Evolutionary conservation across 179 eudicot genomes (phyloP).

Genomic region (Pouteria campechiana): DNA sequence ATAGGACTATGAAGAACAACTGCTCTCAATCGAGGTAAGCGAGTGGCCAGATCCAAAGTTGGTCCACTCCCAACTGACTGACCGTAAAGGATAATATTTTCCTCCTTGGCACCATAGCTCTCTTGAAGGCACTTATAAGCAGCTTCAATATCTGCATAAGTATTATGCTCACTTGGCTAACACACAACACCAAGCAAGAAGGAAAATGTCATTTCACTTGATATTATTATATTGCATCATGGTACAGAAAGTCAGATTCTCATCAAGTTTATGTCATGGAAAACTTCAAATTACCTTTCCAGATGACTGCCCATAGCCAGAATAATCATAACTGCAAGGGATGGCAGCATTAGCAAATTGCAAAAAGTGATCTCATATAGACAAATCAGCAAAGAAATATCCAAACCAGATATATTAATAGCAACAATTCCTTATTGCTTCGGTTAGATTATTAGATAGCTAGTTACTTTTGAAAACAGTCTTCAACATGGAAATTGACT

Average conservation of each 20-base stretch:
- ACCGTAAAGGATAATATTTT: constrained; percentile 50
- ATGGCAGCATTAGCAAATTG: constrained; percentile 7
- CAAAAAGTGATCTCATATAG: background rate
- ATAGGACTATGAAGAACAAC: constrained; percentile 61
- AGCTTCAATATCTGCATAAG: constrained; percentile 57
- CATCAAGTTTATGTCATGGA: too few relatives aligned
- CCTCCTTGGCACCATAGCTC: constrained; percentile 45
- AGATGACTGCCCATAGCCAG: constrained; percentile 72
- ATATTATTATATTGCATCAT: too few relatives aligned
- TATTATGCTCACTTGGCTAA: constrained; percentile 55
- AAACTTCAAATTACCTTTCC: constrained; percentile 38
- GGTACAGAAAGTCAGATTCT: too few relatives aligned
- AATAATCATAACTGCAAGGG: constrained; percentile 62
- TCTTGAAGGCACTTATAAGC: constrained; percentile 46
- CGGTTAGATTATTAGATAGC: too few relatives aligned
- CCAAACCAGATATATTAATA: too few relatives aligned
- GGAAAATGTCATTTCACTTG: too few relatives aligned
- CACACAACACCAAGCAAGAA: too few relatives aligned
- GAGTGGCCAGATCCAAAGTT: constrained; percentile 56
- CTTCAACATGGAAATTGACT: too few relatives aligned
- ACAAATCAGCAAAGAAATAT: too few relatives aligned
- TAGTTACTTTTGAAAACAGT: too few relatives aligned
- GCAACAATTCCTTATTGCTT: background rate
- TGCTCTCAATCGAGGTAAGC: constrained; percentile 51
- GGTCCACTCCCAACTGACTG: constrained; percentile 73